Percentiles rank a stretch among this genome's conserved stretches.
phyloP scores from a whole-genome alignment of 164 flowering plant genomes.

The Cinnamomum chago region DNA sequence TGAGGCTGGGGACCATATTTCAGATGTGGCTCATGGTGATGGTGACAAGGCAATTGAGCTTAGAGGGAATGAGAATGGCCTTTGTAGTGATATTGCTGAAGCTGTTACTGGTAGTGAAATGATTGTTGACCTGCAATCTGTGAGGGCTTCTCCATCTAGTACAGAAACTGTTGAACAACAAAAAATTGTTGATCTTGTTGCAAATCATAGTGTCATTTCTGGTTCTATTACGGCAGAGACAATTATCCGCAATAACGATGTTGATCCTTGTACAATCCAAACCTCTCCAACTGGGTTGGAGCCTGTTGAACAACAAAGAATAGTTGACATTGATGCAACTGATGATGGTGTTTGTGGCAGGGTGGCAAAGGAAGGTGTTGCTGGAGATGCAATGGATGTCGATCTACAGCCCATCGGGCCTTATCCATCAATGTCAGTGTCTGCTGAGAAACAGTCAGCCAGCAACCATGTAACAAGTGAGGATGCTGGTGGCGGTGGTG shows the following conservation, averaged over 20 bases:
- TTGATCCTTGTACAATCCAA: neutral
- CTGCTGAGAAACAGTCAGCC: conserved; percentile 8
- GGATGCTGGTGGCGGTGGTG: conserved; percentile 6
- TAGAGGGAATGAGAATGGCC: conserved; percentile 6
- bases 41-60: conserved; percentile 10
- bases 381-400: conserved; percentile 32
- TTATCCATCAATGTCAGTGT: conserved; percentile 11
- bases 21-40: neutral
- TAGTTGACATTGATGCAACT: neutral
- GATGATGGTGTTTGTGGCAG: conserved; percentile 6
- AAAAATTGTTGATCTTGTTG: neutral
- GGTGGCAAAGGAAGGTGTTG: conserved; percentile 12
- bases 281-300: neutral
- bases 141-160: neutral
- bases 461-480: conserved; percentile 1
- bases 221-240: neutral
- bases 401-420: conserved; percentile 30
- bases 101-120: neutral
- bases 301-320: neutral
- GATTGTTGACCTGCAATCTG: conserved; percentile 1
- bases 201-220: neutral
- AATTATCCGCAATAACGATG: neutral
- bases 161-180: neutral
- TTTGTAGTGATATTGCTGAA: neutral
- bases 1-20: neutral